Conservation (phyloP, 345 rosid genomes). For the Hevea brasiliensis region DNA sequence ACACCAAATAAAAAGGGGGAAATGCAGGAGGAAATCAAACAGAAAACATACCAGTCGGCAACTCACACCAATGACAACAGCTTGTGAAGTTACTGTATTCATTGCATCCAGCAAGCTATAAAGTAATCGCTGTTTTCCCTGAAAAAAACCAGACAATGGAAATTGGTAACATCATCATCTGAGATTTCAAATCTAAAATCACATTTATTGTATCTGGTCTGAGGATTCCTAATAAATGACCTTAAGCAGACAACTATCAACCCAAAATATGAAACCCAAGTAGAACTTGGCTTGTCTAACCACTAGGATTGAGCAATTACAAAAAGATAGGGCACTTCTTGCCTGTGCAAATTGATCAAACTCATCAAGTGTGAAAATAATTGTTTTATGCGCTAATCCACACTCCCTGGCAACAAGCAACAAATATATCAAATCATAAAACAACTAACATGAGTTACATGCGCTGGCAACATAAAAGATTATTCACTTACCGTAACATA, state of each 20-base stretch:
- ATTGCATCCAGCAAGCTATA: slow-evolving; percentile 92
- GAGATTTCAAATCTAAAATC: slow-evolving; percentile 3
- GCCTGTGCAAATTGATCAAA: slow-evolving; percentile 97
- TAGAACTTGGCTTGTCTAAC: slow-evolving; percentile 1
- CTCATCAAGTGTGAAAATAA: slow-evolving; percentile 81
- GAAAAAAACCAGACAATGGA: slow-evolving; percentile 22
- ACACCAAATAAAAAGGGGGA: neutral
- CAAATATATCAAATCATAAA: slow-evolving; percentile 10
- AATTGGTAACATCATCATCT: neutral
- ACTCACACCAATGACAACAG: slow-evolving; percentile 80
- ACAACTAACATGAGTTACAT: neutral
- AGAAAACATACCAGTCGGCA: slow-evolving; percentile 61
- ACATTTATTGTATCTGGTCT: neutral
- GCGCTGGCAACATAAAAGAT: neutral
- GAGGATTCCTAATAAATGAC: neutral
- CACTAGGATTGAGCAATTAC: slow-evolving; percentile 4
- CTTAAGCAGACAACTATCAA: neutral
- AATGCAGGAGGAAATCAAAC: neutral
- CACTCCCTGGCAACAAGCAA: slow-evolving; percentile 69
- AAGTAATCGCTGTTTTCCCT: slow-evolving; percentile 88
- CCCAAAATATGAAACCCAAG: neutral
- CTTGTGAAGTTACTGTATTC: slow-evolving; percentile 90
- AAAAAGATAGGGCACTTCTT: slow-evolving; percentile 22
- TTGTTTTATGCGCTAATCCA: slow-evolving; percentile 91
- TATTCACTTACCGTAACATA: slow-evolving; percentile 63